Evolutionary conservation across 2,329 filamentous ascomycete species (phyloP).

Genomic region (Microsporum ferrugineum): DNA sequence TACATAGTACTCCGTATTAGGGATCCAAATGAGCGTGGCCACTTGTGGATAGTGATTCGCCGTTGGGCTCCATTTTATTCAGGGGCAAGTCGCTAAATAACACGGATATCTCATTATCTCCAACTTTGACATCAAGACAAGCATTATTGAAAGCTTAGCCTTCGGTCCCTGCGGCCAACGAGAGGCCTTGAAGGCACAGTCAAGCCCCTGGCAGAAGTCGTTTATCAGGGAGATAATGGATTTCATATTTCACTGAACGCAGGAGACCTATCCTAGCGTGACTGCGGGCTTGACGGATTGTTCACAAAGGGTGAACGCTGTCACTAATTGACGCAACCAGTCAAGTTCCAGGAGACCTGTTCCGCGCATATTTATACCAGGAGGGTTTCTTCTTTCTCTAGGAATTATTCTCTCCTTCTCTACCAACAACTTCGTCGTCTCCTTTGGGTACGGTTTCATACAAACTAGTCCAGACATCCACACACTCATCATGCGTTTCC

Average conservation of each 20-base stretch:
- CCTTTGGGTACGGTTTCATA: background rate
- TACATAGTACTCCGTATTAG: background rate
- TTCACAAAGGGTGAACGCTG: background rate
- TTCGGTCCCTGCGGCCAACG: background rate
- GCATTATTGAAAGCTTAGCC: background rate
- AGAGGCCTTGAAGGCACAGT: background rate
- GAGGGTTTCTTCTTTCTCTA: background rate
- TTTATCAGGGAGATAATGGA: background rate
- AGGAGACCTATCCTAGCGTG: background rate
- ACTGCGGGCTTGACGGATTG: background rate
- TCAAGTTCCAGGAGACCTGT: background rate
- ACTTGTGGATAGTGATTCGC: background rate
- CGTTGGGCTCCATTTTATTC: background rate
- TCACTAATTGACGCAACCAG: background rate
- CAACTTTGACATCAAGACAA: background rate
- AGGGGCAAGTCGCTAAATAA: background rate
- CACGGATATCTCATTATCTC: background rate
- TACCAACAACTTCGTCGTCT: background rate
- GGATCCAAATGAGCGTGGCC: background rate
- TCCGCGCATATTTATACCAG: background rate
- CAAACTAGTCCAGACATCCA: background rate
- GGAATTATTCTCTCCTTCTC: background rate
- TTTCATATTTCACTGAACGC: no score
- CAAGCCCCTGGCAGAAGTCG: background rate
- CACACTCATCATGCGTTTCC: background rate